phyloP scores from a whole-genome alignment of 345 rosid species.

The Lagerstroemia speciosa region DNA sequence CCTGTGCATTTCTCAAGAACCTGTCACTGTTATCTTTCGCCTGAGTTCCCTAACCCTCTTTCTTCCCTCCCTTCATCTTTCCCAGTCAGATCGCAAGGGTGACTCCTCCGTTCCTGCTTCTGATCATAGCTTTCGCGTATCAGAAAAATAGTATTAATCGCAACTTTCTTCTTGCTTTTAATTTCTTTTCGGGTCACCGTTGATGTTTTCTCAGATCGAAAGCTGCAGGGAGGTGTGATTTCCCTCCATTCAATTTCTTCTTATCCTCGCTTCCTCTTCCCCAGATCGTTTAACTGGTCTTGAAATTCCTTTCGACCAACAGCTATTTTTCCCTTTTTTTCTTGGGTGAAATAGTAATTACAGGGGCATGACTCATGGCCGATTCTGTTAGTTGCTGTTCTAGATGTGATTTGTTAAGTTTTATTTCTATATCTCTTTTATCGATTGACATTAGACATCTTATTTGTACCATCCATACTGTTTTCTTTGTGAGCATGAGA shows the following conservation, averaged over 20 bases:
- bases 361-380: background rate
- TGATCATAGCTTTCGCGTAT: no score
- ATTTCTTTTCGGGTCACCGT: no score
- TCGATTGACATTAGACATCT: background rate
- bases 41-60: background rate
- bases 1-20: background rate
- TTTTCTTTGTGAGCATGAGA: background rate
- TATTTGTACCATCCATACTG: background rate
- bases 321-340: no score
- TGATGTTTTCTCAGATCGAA: background rate
- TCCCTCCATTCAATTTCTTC: background rate
- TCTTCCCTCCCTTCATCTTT: background rate
- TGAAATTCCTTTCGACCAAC: background rate
- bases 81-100: background rate
- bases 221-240: background rate
- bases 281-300: background rate
- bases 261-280: background rate
- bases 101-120: no score
- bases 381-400: background rate
- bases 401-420: background rate
- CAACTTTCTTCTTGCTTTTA: background rate
- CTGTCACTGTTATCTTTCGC: background rate
- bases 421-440: background rate
- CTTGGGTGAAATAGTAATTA: background rate
- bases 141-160: no score